Evolutionary conservation across 2,329 filamentous ascomycete species (phyloP), one percentile per base, ranked within the genome.

Genomic region (Septoria petroselini): DNA sequence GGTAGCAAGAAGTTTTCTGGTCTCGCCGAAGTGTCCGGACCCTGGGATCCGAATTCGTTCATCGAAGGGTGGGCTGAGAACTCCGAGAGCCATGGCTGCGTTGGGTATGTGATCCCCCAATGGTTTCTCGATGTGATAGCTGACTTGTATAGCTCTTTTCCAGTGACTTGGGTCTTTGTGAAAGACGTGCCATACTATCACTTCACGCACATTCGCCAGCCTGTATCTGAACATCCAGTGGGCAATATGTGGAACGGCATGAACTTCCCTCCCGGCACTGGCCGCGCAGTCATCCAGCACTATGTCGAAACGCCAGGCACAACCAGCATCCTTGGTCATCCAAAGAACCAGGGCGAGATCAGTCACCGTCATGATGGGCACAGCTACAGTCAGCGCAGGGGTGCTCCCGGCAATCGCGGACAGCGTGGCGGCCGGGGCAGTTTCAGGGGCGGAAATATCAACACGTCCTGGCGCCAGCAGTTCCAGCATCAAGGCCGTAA

Each of bases 221-320:
- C 44, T 5, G 47, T 53, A 38, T 63, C 57, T 19, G 52, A 52
- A 7, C 52, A 60, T 35, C 50, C 57, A 6, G 58, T 65, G 15
- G 55, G 52, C 5, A 65, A 67, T 54, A 67, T 66, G 64, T 67
- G 64, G 64, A 64, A 64, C 41, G 62, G 63, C 23, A 65, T 65
- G 63, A 53, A 60, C 29, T 61, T 64, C 39, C 48, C 58, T 12
- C 46, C 37, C 15, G 58, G 62, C 7, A 53, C 53, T 15, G 64
- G 60, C 19, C 60, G 61, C 15, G 37, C 53, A 30, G 62, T 66
- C 9, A 52, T 65, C 38, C 47, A 63, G 53, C 51, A 48, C 14
- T 67, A 52, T 50, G 58, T 63, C 38, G 41, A 51, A 34, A 33
- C 47, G 2, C 55, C 61, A 40, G 46, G 55, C 4, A 59, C 53